Evolutionary conservation across 305 asterid species (phyloP), one percentile per base, ranked within the genome.

Genomic region (Solanum chacoense): DNA sequence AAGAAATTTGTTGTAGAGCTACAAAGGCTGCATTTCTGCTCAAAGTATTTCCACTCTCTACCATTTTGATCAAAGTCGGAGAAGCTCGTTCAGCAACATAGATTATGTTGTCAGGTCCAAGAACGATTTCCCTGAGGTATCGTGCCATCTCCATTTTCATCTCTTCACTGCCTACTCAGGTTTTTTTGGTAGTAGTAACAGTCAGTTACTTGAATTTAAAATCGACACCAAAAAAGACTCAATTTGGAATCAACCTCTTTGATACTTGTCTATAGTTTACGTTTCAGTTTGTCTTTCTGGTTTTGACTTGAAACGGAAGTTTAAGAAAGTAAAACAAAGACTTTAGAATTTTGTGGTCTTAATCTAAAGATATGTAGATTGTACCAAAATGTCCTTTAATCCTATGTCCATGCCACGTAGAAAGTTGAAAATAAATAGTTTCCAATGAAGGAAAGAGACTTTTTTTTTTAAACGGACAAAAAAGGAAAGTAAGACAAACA

Each of bases 61-160:
- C 90, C 98, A 95, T 94, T 89, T 96, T 90, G 90, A 95, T 91
- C 79, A 95, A 92, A 88, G 94, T 91, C 12, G 94, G 97, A 84
- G 98, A 93, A 38, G 94, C 96, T 92, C 88, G 94, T 90, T 96
- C 95, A 28, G 98, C 97, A 29, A 96, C 94, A 22, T 84, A 85
- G 14, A 85, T 90, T 90, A 90, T 92, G 88, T 88, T 94, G 31
- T 93, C 96, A 7, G 93, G 94, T 91, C 93, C 95, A 89, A 91
- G 94, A 76, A 91, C 92, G 26, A 91, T 91, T 84, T 93, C 95
- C 26, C 94, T 98, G 16, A 96, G 94, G 90, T 93, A 94, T 84
- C 85, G 91, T 78, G 95, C 95, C 98, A 95, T 96, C 91, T 93
- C 95, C 89, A 88, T 94, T 88, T 89, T 92, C 94, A 90, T 91